A percentile compares a stretch with the other conserved stretches of the same genome.
Evolutionary conservation across 257 asterid genomes (phyloP).

Genomic region (Solanum arcanum): DNA sequence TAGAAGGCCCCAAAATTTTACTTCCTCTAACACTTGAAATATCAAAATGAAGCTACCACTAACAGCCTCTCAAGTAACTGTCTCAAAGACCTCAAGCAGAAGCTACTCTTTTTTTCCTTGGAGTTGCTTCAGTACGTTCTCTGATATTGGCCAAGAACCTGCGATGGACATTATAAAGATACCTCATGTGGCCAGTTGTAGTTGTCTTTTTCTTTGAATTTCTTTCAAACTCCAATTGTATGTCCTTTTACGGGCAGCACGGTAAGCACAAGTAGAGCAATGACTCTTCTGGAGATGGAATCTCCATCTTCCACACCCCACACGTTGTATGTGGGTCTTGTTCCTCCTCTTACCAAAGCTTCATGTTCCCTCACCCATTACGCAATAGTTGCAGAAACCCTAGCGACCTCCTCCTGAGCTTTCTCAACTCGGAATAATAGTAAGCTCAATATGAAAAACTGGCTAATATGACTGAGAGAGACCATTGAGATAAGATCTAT

Average conservation of each 20-base stretch:
- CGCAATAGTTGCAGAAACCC: conserved; percentile 20
- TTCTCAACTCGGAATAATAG: not conserved
- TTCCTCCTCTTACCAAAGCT: conserved; percentile 58
- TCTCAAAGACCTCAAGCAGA: conserved; percentile 22
- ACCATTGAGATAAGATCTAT: no score
- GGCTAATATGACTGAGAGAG: no score
- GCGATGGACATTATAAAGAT: conserved; percentile 56
- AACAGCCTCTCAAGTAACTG: conserved; percentile 2
- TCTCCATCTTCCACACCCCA: conserved; percentile 52
- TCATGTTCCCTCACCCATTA: conserved; percentile 54
- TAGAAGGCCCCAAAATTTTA: not conserved
- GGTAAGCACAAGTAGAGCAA: conserved; percentile 52
- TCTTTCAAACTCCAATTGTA: conserved; percentile 80
- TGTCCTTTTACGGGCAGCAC: conserved; percentile 51
- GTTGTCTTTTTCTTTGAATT: conserved; percentile 65
- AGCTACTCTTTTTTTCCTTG: conserved; percentile 62
- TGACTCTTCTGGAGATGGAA: conserved; percentile 64
- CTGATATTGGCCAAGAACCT: conserved; percentile 72
- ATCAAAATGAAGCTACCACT: conserved; percentile 1
- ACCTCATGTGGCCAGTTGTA: conserved; percentile 82
- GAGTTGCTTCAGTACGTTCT: conserved; percentile 77
- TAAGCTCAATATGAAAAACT: no score
- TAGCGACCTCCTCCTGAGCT: not conserved
- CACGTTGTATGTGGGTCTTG: conserved; percentile 55
- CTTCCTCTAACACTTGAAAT: conserved; percentile 2